These are phyloP conservation scores for Penicillium crustosum DNA, from an alignment of 2,329 filamentous ascomycete species.

Conservation along the genomic window DNA sequence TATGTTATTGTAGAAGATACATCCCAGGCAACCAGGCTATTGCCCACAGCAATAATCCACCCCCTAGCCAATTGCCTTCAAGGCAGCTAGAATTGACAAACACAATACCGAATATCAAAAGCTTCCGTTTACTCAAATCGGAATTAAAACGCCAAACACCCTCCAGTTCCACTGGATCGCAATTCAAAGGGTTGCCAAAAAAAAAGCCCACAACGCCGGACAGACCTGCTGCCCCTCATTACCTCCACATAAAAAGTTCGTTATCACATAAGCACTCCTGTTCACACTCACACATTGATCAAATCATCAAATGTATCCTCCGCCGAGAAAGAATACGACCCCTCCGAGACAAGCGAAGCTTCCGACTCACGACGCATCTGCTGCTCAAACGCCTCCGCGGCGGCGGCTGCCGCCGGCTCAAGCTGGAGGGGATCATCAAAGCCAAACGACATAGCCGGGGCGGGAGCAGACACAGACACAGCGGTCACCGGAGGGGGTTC, in stretches of 20 bases:
- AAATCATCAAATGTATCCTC: conserved; percentile 36
- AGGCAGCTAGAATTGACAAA: conserved; percentile 3
- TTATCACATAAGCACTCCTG: neutral
- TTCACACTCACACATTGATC: conserved; percentile 30
- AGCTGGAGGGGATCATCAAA: conserved; percentile 35
- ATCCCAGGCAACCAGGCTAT: neutral
- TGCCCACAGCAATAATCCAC: neutral
- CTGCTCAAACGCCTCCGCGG: conserved; percentile 28
- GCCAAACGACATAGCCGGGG: conserved; percentile 30
- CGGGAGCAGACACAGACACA: neutral
- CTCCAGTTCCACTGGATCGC: conserved; percentile 20
- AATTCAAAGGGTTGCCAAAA: neutral
- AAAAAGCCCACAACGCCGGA: conserved; percentile 4
- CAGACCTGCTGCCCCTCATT: conserved; percentile 10
- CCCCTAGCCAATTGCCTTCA: neutral
- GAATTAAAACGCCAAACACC: conserved; percentile 16
- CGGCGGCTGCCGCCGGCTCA: conserved; percentile 20
- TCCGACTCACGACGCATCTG: conserved; percentile 34
- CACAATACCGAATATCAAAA: neutral
- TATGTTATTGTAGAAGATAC: conserved; percentile 7
- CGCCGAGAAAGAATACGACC: conserved; percentile 31
- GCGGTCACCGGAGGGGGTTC: conserved; percentile 1
- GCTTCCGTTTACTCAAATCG: conserved; percentile 3
- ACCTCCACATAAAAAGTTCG: conserved; percentile 1
- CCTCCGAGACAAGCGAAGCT: conserved; percentile 29